Evolutionary conservation across 2,329 filamentous ascomycete species (phyloP).

Genomic region (Fusarium sp.): DNA sequence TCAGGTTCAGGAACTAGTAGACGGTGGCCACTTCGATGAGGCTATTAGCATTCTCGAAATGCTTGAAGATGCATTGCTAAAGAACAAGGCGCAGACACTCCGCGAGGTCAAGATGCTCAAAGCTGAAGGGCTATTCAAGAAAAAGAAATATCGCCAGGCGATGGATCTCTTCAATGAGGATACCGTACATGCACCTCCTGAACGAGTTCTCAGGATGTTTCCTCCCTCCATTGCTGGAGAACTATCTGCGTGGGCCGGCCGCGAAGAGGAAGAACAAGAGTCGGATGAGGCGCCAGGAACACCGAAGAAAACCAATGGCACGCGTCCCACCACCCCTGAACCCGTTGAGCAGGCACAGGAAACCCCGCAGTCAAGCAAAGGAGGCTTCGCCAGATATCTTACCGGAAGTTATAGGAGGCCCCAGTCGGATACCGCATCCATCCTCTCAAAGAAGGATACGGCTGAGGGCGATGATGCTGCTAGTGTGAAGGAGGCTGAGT

Average conservation of each 20-base stretch:
- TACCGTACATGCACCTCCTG: slow-evolving; percentile 88
- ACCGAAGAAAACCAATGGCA: slow-evolving; percentile 44
- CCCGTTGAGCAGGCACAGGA: slow-evolving; percentile 41
- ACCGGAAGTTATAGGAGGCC: slow-evolving; percentile 57
- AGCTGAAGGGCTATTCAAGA: slow-evolving; percentile 83
- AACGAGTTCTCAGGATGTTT: slow-evolving; percentile 86
- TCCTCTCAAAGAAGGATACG: slow-evolving; percentile 65
- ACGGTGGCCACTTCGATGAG: slow-evolving; percentile 82
- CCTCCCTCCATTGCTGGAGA: slow-evolving; percentile 86
- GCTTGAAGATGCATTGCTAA: slow-evolving; percentile 90
- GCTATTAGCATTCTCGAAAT: slow-evolving; percentile 88
- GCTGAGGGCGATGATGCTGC: slow-evolving; percentile 64
- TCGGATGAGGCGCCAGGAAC: slow-evolving; percentile 49
- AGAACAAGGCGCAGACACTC: slow-evolving; percentile 82
- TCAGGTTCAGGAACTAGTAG: slow-evolving; percentile 85
- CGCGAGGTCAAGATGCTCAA: slow-evolving; percentile 92
- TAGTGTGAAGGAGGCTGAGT: slow-evolving; percentile 58
- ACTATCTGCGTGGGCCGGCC: slow-evolving; percentile 66
- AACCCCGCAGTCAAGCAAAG: slow-evolving; percentile 51
- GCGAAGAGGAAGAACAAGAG: slow-evolving; percentile 51
- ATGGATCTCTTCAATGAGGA: slow-evolving; percentile 88
- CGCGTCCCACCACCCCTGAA: slow-evolving; percentile 43
- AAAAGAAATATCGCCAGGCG: slow-evolving; percentile 84
- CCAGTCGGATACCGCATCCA: slow-evolving; percentile 66
- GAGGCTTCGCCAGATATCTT: slow-evolving; percentile 65